Evolutionary conservation across 1,284 basidiomycete genomes (phyloP).

Genomic region (Ganoderma multipileum): DNA sequence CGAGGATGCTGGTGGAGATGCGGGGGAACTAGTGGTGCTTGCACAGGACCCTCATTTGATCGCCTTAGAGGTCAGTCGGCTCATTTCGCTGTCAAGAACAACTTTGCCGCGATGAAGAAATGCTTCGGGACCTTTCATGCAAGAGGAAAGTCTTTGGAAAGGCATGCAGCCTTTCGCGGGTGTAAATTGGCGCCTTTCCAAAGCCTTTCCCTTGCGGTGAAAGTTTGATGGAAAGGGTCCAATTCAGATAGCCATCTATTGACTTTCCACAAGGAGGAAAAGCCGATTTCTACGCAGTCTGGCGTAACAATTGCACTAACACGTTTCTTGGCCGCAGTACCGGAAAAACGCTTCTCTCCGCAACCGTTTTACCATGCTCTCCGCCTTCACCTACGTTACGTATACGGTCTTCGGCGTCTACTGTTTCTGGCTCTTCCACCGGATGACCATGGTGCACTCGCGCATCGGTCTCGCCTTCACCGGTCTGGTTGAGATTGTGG

Average conservation of each 20-base stretch:
- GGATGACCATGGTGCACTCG: slow-evolving; percentile 89
- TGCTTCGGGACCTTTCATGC: too few relatives aligned
- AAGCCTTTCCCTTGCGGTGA: too few relatives aligned
- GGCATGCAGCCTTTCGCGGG: neutral
- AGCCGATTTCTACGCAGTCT: neutral
- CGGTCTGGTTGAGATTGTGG: slow-evolving; percentile 88
- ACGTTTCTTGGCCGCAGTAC: slow-evolving; percentile 48
- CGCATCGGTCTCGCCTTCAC: slow-evolving; percentile 93
- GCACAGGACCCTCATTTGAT: slow-evolving; percentile 68
- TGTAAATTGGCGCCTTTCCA: too few relatives aligned
- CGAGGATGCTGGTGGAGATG: slow-evolving; percentile 51
- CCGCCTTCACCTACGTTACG: slow-evolving; percentile 77
- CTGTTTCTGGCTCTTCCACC: slow-evolving; percentile 79
- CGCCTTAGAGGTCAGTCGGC: slow-evolving; percentile 69
- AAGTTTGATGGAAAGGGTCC: neutral
- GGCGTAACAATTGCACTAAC: slow-evolving; percentile 10
- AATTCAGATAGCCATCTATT: too few relatives aligned
- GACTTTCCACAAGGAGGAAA: too few relatives aligned
- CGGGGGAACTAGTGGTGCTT: slow-evolving; percentile 53
- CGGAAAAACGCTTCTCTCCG: slow-evolving; percentile 47
- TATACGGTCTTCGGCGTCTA: slow-evolving; percentile 85
- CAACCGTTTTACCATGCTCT: slow-evolving; percentile 61
- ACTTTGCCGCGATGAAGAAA: too few relatives aligned
- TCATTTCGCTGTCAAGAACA: neutral
- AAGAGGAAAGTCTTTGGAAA: neutral